Base-by-base conservation (phyloP, 208 protist species). In the Vickermania ingenoplastis region DNA sequence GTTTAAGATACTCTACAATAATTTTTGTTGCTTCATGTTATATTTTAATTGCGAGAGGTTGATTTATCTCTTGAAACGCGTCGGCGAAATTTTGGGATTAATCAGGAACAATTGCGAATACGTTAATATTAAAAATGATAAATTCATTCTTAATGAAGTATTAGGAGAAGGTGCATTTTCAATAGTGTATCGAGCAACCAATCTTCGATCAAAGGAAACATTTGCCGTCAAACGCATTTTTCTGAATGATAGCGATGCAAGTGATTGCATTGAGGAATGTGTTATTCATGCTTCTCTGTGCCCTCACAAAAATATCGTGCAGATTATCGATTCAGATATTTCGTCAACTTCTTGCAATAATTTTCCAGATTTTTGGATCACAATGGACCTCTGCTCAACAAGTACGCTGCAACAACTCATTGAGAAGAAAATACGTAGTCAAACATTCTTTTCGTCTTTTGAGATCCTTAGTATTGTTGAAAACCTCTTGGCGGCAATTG, bases 351-450 rank as follows among this genome's bases (percentile, higher is more conserved):
- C 36, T 17, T 45, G 17, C 17, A 45, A 45, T 7, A 17, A 45
- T n/a, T 7, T 79, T 45, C 80, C 80, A 21, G 80, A 91, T 63
- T 69, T 87, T 61, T 91, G 83, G 80, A 73, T 85, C 31, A 75
- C 77, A 25, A 87, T 91, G 79, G 83, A 87, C 49, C 73, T 78
- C 17, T 90, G 76, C 59, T 61, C 75, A 1, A 71, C 70, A 3
- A 78, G 79, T 21, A 79, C 79, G 17, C 53, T 87, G 36, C 77
- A 85, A 64, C 68, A 74, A 17, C 70, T 67, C 24, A 73, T 87
- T 53, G 58, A 52, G 41, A n/a, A n/a, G n/a, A n/a, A n/a, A n/a
- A n/a, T n/a, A n/a, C n/a, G n/a, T n/a, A 67, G 62, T 7, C 69
- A 67, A 1, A 71, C 77, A 17, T 30, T 62, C n/a, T 76, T 86